Evolutionary conservation across 352 stramenopile genomes (phyloP).

Genomic region (Pythium sukuiense): DNA sequence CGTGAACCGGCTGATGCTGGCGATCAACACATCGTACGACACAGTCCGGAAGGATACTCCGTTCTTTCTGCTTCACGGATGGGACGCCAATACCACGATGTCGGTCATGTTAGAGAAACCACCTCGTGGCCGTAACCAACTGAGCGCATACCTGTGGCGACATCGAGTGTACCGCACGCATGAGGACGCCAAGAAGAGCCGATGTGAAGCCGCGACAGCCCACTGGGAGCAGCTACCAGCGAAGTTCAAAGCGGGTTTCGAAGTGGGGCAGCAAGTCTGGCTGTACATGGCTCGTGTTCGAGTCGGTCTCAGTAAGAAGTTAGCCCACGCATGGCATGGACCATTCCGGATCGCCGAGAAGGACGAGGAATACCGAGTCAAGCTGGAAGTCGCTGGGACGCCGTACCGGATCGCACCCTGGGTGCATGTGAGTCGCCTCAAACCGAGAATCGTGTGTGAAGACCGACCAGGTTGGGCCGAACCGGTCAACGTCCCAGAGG

Average conservation of each 20-base stretch:
- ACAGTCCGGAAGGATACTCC: conserved; percentile 6
- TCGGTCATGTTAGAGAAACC: conserved; percentile 10
- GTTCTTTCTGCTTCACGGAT: conserved; percentile 27
- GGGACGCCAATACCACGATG: conserved; percentile 19
- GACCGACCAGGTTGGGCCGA: conserved; percentile 8
- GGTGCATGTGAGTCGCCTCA: conserved; percentile 19
- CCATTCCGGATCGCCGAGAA: conserved; percentile 23
- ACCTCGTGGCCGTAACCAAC: not conserved
- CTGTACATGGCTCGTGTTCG: conserved; percentile 16
- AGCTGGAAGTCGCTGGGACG: conserved; percentile 8
- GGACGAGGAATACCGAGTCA: not conserved
- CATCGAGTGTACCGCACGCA: conserved; percentile 5
- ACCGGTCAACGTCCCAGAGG: not conserved
- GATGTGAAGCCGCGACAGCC: not conserved
- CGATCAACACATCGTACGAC: conserved; percentile 21
- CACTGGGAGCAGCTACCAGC: conserved; percentile 2
- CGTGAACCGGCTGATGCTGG: conserved; percentile 22
- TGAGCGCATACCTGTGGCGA: conserved; percentile 14
- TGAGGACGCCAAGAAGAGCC: conserved; percentile 5
- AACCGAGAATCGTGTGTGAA: conserved; percentile 2
- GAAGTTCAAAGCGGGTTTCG: conserved; percentile 12
- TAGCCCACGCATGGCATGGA: conserved; percentile 21
- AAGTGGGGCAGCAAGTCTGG: conserved; percentile 20
- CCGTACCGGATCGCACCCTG: conserved; percentile 12
- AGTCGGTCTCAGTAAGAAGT: conserved; percentile 12